A percentile compares a stretch with the other conserved stretches of the same genome.
phyloP scores from a whole-genome alignment of 768 basidiomycete genomes.

The Postia placenta region DNA sequence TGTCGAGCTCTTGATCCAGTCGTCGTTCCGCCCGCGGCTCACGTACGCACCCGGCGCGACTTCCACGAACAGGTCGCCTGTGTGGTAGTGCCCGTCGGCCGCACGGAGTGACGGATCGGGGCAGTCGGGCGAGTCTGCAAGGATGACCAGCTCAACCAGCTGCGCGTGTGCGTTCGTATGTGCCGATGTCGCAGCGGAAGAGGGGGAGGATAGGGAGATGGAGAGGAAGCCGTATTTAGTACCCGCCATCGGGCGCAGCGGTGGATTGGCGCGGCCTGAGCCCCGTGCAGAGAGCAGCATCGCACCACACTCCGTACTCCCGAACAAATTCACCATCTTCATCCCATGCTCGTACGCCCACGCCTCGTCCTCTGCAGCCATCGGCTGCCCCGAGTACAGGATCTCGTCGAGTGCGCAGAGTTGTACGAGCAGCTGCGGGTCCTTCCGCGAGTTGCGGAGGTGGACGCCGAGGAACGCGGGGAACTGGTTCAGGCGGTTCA shows the following conservation, averaged over 20 bases:
- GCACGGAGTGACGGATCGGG: slow-evolving; percentile 50
- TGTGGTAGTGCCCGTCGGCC: slow-evolving; percentile 64
- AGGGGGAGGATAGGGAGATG: slow-evolving; percentile 39
- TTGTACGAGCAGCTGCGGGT: slow-evolving; percentile 53
- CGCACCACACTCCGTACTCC: slow-evolving; percentile 67
- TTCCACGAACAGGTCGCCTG: slow-evolving; percentile 70
- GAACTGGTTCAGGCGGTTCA: slow-evolving; percentile 70
- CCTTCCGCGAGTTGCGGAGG: slow-evolving; percentile 46
- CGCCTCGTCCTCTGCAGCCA: slow-evolving; percentile 59
- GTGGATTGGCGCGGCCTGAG: slow-evolving; percentile 11
- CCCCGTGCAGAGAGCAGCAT: slow-evolving; percentile 56
- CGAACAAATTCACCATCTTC: slow-evolving; percentile 55
- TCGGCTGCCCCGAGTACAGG: slow-evolving; percentile 53
- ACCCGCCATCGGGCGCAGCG: slow-evolving; percentile 19
- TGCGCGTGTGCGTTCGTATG: slow-evolving; percentile 46
- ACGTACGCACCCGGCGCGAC: slow-evolving; percentile 47
- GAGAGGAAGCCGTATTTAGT: slow-evolving; percentile 30
- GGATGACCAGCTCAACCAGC: slow-evolving; percentile 60
- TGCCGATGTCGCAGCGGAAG: slow-evolving; percentile 30
- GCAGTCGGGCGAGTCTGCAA: slow-evolving; percentile 57
- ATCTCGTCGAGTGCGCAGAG: slow-evolving; percentile 54
- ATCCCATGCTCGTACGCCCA: slow-evolving; percentile 59
- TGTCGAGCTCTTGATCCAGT: slow-evolving; percentile 76
- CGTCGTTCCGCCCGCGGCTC: slow-evolving; percentile 65
- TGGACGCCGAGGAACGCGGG: slow-evolving; percentile 57